A percentile compares a stretch with the other conserved stretches of the same genome.
Conservation (phyloP, 1,284 basidiomycete genomes). For the Trichosporon inkin region DNA sequence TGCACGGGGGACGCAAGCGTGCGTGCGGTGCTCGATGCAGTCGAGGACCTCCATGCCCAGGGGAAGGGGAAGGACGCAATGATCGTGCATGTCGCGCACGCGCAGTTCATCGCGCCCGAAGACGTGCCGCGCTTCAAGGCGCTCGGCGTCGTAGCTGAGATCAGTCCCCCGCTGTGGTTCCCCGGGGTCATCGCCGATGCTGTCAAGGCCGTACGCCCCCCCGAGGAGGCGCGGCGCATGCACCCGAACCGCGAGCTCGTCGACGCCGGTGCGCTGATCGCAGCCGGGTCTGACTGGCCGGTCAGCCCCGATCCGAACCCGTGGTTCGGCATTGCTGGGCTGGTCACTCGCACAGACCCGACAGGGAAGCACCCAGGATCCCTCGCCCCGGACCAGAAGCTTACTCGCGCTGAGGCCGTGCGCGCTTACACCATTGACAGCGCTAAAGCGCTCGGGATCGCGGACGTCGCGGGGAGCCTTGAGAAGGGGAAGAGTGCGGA, state of each 20-base stretch:
- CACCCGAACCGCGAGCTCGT: background rate
- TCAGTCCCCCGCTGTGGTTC: background rate
- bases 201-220: background rate
- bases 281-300: conserved; percentile 4
- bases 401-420: background rate
- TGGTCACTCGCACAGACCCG: background rate
- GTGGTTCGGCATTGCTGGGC: background rate
- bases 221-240: background rate
- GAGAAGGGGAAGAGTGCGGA: conserved; percentile 1
- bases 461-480: background rate
- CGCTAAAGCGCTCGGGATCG: background rate
- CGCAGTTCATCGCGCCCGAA: background rate
- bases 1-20: conserved; percentile 1
- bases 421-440: conserved; percentile 8
- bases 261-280: background rate
- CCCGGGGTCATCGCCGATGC: background rate
- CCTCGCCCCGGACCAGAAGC: background rate
- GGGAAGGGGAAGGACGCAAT: background rate
- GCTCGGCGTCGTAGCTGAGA: conserved; percentile 4
- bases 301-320: conserved; percentile 2
- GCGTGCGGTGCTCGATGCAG: conserved; percentile 3
- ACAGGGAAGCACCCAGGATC: background rate
- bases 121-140: background rate
- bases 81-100: background rate
- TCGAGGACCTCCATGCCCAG: background rate